Base-by-base conservation (phyloP, 345 rosid species). In the Triadica sebifera region DNA sequence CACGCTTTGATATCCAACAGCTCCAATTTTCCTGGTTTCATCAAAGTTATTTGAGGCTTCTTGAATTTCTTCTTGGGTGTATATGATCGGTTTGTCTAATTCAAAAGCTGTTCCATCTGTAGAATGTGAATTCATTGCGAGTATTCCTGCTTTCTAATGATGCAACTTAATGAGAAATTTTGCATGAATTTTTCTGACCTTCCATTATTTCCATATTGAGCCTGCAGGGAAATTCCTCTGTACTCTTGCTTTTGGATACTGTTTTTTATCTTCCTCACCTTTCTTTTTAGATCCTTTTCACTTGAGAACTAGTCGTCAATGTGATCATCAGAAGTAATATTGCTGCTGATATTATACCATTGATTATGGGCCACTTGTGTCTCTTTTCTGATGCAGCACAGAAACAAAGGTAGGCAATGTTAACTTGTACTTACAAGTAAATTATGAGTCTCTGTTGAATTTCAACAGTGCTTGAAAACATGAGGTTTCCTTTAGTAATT, bases 1-100 rank as follows among this genome's bases (percentile, higher is more conserved):
- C 69, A 88, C 91, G 22, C 73, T 60, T 34, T 85, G 91, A 29
- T 83, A 85, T 50, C 91, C 94, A 49, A 91, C 94, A 20, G 73
- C 75, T 72, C 91, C 90, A 6, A 88, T 86, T 70, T 80, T 88
- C 84, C 81, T 85, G 15, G 75, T 64, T 77, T 77, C 84, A 39
- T 84, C 89, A 20, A 86, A 90, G 80, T 74, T 73, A 68, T 58
- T 61, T 5, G 94, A 85, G n/a, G 86, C 83, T n/a, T 85, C 86
- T 77, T 86, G 90, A 62, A 86, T 79, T 79, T 86, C 86, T 81
- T 83, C 84, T 25, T 78, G 59, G 71, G 67, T 76, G 50, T 74
- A 90, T 41, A 83, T 49, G 24, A 86, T 61, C 16, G 94, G 84
- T 80, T 84, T 82, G 65, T 90, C 91, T 57, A 90, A 80, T 64